These are phyloP conservation scores for Diaporthe aspalathi DNA, from an alignment of 2,329 filamentous ascomycete genomes.

Conservation along the genomic window DNA sequence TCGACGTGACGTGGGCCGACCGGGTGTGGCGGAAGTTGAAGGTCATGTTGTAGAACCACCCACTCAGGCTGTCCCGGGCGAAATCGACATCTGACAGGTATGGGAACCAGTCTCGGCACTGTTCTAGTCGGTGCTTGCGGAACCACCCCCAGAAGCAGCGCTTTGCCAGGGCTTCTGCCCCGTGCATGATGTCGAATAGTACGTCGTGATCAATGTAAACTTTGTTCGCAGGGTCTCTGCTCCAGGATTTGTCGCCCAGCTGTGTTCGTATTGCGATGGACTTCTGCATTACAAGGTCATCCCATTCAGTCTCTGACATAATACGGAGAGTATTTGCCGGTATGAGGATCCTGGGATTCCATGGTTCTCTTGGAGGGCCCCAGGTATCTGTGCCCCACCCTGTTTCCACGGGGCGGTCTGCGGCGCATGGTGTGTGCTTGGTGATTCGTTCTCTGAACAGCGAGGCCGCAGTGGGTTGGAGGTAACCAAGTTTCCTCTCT, in stretches of 20 bases:
- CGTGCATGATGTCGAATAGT: neutral
- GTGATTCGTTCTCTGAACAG: neutral
- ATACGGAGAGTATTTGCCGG: neutral
- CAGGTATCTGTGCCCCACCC: too few relatives aligned
- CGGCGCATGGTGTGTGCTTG: rapidly evolving
- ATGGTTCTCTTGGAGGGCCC: too few relatives aligned
- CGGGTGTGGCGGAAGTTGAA: neutral
- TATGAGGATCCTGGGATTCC: rapidly evolving
- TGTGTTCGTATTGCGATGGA: neutral
- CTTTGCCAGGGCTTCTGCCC: neutral
- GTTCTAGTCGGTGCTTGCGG: neutral
- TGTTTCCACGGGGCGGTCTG: too few relatives aligned
- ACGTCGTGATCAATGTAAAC: neutral
- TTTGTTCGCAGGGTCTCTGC: neutral
- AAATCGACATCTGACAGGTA: neutral
- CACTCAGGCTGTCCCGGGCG: neutral
- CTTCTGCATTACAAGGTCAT: neutral
- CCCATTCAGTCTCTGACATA: neutral
- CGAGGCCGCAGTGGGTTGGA: neutral
- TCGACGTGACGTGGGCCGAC: neutral
- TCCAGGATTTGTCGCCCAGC: neutral
- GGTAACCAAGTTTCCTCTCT: too few relatives aligned
- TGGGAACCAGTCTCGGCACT: neutral
- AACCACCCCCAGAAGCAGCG: neutral
- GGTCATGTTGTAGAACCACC: neutral